Percentiles rank a stretch among this genome's conserved stretches.
These are phyloP conservation scores for Phytophthora constricta DNA, from an alignment of 352 stramenopile genomes.

Conservation along the genomic window DNA sequence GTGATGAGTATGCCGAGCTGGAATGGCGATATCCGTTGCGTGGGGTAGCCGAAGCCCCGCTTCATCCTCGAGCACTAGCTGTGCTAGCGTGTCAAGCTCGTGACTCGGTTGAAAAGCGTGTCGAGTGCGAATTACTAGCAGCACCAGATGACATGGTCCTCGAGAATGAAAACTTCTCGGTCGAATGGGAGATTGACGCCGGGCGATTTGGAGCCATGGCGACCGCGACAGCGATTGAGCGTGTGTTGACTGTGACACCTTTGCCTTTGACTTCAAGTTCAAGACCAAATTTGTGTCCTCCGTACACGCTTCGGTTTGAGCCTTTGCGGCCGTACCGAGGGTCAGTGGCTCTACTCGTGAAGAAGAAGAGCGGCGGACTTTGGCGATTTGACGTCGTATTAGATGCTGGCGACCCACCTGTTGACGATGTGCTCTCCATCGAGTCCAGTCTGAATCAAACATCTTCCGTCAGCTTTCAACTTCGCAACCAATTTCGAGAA, in stretches of 20 bases:
- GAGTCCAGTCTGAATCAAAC: conserved; percentile 89
- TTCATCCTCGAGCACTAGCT: conserved; percentile 58
- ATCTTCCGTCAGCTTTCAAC: conserved; percentile 84
- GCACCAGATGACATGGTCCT: conserved; percentile 50
- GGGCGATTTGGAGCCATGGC: conserved; percentile 64
- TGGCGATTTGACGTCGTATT: conserved; percentile 91
- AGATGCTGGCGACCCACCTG: conserved; percentile 75
- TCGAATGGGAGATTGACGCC: conserved; percentile 70
- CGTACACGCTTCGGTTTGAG: conserved; percentile 81
- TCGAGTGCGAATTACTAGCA: conserved; percentile 69
- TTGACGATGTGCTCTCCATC: conserved; percentile 90
- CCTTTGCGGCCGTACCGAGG: conserved; percentile 87
- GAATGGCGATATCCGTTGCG: conserved; percentile 82
- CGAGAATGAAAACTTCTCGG: conserved; percentile 53
- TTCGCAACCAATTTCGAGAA: conserved; percentile 89
- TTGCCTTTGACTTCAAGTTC: conserved; percentile 19
- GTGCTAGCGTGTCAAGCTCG: conserved; percentile 72
- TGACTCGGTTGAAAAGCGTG: conserved; percentile 67
- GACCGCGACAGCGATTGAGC: conserved; percentile 51
- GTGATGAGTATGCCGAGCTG: conserved; percentile 71
- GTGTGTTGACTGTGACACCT: conserved; percentile 53
- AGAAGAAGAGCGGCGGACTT: conserved; percentile 77
- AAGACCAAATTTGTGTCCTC: conserved; percentile 26
- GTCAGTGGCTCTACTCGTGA: conserved; percentile 75
- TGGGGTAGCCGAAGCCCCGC: conserved; percentile 70